Percentiles rank a stretch among this genome's conserved stretches.
phyloP scores from a whole-genome alignment of 2,329 filamentous ascomycete species.

The Triangularia setosa region DNA sequence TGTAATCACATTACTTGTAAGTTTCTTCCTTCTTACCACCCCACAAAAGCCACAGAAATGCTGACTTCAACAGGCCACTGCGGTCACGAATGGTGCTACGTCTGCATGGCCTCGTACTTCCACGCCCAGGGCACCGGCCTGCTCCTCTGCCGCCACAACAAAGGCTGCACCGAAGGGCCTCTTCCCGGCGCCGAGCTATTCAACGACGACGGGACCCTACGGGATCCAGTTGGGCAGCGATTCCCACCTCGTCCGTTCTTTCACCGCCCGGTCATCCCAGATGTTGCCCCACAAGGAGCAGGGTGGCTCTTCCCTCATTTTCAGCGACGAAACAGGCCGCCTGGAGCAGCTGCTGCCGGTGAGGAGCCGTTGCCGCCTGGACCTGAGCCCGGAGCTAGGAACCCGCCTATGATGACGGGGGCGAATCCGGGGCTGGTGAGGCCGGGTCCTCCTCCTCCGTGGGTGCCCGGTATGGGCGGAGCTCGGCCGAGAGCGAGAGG shows the following conservation, averaged over 20 bases:
- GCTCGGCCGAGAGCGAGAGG: neutral
- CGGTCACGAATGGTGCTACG: slow-evolving; percentile 40
- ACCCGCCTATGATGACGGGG: neutral
- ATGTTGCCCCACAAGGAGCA: neutral
- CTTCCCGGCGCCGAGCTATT: slow-evolving; percentile 25
- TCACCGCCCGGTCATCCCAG: neutral
- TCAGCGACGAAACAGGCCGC: neutral
- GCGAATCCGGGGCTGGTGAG: neutral
- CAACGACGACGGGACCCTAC: neutral
- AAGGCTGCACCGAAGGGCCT: slow-evolving; percentile 27
- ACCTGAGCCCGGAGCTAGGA: neutral
- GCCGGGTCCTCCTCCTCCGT: neutral
- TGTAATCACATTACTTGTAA: slow-evolving; percentile 42
- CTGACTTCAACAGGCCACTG: slow-evolving; percentile 30
- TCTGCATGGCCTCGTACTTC: slow-evolving; percentile 33
- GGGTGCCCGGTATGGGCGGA: neutral
- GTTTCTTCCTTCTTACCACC: slow-evolving; percentile 15
- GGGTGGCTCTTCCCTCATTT: neutral
- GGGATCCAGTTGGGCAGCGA: neutral
- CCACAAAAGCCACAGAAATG: neutral
- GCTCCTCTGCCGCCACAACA: slow-evolving; percentile 32
- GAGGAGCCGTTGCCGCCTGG: neutral
- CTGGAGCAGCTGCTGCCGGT: neutral
- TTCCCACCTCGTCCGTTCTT: neutral
- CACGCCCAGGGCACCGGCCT: slow-evolving; percentile 25